Base-by-base conservation (phyloP, 306 rosid genomes). In the Medicago arabica region DNA sequence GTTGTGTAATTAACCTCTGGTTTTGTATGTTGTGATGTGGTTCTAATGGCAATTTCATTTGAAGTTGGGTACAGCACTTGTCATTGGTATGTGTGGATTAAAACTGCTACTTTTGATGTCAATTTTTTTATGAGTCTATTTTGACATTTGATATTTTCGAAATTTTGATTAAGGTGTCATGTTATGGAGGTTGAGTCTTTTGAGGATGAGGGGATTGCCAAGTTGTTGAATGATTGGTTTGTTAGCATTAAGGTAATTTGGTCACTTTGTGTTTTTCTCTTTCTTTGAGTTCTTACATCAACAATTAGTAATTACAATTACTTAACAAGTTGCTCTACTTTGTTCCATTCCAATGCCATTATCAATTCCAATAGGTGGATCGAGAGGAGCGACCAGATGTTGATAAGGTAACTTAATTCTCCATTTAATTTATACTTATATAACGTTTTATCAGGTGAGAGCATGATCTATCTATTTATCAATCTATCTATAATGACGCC, bases 181-280 rank as follows among this genome's bases (percentile, higher is more conserved):
- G 98, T 95, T 38, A 95, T 92, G 98, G 98, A 95, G 86, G 98
- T 85, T 12, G 98, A 95, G 83, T 92, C 98, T 58, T 95, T 95
- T 68, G 97, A 95, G 87, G 85, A 92, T 31, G 93, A 89, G 62
- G 91, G 78, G 38, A 77, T 95, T 69, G 97, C 96, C 72, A 87
- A 87, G 61, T 73, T 92, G 86, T 80, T 92, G 82, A 95, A 92
- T 73, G 93, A 95, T 82, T 86, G 95, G 95, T 95, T 92, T 85
- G 88, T 95, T 81, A 92, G 92, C 77, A 87, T 94, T 79, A 94
- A 94, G 96, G 98, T 86, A 38, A 66, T n/a, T n/a, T n/a, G n/a
- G 0, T 49, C 9, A 16, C n/a, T 68, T 54, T 21, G 13, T 62
- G 39, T 67, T 77, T 77, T 78, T 47, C 16, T 70, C 9, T 39